Percentiles rank a stretch among this genome's conserved stretches.
Evolutionary conservation across 352 stramenopile genomes (phyloP).

Genomic region (Peronospora destructor): DNA sequence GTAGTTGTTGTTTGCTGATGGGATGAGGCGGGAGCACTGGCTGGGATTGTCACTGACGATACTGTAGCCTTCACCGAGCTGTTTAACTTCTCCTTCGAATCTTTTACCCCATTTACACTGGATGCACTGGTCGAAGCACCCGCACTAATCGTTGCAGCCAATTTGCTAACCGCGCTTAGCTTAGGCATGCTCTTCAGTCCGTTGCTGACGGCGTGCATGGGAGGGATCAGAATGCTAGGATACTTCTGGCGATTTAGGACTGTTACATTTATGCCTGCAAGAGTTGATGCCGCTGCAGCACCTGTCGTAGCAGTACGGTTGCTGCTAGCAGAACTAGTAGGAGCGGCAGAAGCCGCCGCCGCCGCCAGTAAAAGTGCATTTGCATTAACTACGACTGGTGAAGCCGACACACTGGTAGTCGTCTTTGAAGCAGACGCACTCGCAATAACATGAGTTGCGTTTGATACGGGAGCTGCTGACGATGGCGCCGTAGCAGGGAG

Average conservation of each 20-base stretch:
- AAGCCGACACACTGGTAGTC: not conserved
- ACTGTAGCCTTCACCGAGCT: constrained; percentile 3
- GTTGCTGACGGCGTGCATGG: constrained; percentile 9
- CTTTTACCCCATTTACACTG: constrained; percentile 11
- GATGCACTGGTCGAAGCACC: not conserved
- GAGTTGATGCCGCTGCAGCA: constrained; percentile 11
- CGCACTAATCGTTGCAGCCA: not conserved
- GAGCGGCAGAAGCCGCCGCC: constrained; percentile 9
- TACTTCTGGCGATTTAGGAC: constrained; percentile 44
- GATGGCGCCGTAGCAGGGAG: constrained; percentile 4
- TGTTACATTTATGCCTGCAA: constrained; percentile 31
- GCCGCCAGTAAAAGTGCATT: constrained; percentile 21
- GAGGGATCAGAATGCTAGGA: constrained; percentile 53
- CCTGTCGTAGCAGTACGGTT: constrained; percentile 7
- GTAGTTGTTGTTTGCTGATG: constrained; percentile 6
- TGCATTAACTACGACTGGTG: constrained; percentile 8
- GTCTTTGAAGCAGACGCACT: constrained; percentile 2
- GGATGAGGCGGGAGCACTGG: constrained; percentile 1
- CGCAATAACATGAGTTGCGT: constrained; percentile 4
- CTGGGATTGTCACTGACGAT: not conserved
- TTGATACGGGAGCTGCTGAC: constrained; percentile 4
- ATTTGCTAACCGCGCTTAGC: constrained; percentile 6
- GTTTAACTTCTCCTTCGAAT: constrained; percentile 1
- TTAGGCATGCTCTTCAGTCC: constrained; percentile 17
- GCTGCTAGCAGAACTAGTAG: constrained; percentile 8